Evolutionary conservation across 2,329 filamentous ascomycete species (phyloP).

Genomic region (Chaetomiaceae sp.): DNA sequence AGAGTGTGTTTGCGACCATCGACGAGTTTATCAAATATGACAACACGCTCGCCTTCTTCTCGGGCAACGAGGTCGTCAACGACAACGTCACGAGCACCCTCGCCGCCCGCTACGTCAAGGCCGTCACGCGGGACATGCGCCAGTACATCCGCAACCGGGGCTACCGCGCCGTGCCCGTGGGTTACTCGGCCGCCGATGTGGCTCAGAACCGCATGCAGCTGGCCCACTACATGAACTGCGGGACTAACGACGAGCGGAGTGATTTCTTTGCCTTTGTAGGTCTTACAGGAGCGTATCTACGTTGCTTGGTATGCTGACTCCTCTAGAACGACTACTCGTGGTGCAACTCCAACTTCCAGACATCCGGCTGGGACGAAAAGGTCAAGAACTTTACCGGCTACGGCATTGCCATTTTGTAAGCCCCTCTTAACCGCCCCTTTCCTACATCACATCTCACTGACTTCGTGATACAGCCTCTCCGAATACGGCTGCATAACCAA

Average conservation of each 20-base stretch:
- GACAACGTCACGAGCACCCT: constrained; percentile 57
- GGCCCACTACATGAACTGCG: constrained; percentile 91
- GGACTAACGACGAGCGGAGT: constrained; percentile 73
- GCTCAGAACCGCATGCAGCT: constrained; percentile 80
- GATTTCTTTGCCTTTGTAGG: constrained; percentile 76
- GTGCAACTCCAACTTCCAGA: constrained; percentile 67
- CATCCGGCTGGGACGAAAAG: constrained; percentile 81
- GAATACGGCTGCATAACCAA: constrained; percentile 89
- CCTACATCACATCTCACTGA: constrained; percentile 29
- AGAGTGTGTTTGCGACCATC: constrained; percentile 79
- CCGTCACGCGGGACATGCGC: constrained; percentile 71
- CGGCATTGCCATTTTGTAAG: constrained; percentile 75
- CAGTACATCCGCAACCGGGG: constrained; percentile 60
- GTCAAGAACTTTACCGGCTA: constrained; percentile 84
- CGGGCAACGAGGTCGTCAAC: constrained; percentile 77
- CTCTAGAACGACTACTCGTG: constrained; percentile 75
- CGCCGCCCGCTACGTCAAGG: constrained; percentile 71
- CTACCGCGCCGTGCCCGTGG: constrained; percentile 66
- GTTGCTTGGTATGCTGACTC: not conserved
- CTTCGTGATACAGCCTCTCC: constrained; percentile 57
- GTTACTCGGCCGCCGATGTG: constrained; percentile 76
- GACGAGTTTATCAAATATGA: constrained; percentile 76
- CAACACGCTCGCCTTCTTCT: constrained; percentile 86
- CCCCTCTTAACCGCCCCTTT: not conserved
- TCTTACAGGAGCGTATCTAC: not conserved